phyloP scores from a whole-genome alignment of 768 basidiomycete species.

The Kockovaella imperatae region DNA sequence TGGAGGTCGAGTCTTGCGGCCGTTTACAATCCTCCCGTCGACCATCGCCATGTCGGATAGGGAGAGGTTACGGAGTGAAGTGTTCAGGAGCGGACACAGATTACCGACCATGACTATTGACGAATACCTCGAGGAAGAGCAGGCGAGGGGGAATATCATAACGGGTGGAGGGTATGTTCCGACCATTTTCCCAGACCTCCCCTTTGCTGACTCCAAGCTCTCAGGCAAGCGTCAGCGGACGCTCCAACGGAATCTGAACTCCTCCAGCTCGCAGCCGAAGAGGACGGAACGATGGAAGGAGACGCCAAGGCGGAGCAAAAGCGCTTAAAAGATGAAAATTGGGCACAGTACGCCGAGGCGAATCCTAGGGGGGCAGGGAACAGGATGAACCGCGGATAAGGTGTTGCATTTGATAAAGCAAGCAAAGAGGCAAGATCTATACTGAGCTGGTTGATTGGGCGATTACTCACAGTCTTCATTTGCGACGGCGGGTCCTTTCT shows the following conservation, averaged over 20 bases:
- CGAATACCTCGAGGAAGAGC: conserved; percentile 83
- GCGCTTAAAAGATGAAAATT: conserved; percentile 77
- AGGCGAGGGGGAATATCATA: conserved; percentile 74
- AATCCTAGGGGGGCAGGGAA: conserved; percentile 91
- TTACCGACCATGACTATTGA: conserved; percentile 94
- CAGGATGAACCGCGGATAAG: conserved; percentile 84
- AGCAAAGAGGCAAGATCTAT: not conserved
- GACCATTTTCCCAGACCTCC: not conserved
- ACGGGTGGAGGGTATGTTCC: conserved; percentile 75
- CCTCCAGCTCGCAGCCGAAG: conserved; percentile 67
- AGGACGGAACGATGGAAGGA: conserved; percentile 66
- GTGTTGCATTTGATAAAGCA: not conserved
- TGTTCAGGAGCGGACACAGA: conserved; percentile 74
- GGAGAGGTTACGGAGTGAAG: conserved; percentile 63
- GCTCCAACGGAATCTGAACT: conserved; percentile 68
- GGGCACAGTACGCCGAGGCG: conserved; percentile 78
- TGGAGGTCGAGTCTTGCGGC: conserved; percentile 73
- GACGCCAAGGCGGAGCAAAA: conserved; percentile 67
- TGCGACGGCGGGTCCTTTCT: no score
- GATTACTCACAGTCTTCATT: not conserved
- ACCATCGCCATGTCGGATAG: conserved; percentile 55
- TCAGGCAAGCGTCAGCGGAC: conserved; percentile 61
- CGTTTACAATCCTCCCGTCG: conserved; percentile 85
- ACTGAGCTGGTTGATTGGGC: not conserved
- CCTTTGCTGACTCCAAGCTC: conserved; percentile 1